phyloP scores from a whole-genome alignment of 768 basidiomycete species.

The Exsudoporus frostii region DNA sequence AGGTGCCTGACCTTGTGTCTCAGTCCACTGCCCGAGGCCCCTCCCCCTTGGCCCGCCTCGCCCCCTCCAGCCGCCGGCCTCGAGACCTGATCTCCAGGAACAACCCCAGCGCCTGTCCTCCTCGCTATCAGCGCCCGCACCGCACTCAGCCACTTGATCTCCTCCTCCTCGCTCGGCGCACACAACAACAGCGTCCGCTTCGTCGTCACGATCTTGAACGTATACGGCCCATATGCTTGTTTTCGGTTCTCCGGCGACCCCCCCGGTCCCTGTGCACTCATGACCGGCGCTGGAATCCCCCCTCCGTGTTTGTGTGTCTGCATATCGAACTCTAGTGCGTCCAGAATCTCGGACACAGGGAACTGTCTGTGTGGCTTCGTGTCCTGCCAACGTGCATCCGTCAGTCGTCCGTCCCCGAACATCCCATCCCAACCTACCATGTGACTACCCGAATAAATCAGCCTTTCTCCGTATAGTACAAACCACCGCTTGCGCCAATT shows the following conservation, averaged over 20 bases:
- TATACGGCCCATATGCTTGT: constrained; percentile 49
- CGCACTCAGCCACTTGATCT: constrained; percentile 97
- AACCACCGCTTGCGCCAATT: constrained; percentile 99
- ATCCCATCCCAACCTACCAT: constrained; percentile 63
- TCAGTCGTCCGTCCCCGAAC: constrained; percentile 12
- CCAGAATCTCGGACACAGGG: constrained; percentile 79
- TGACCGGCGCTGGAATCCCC: constrained; percentile 30
- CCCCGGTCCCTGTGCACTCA: constrained; percentile 34
- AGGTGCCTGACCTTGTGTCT: constrained; percentile 47
- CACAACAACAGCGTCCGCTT: constrained; percentile 86
- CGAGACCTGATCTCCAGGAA: constrained; percentile 41
- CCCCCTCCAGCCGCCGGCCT: constrained; percentile 10
- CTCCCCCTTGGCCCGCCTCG: constrained; percentile 22
- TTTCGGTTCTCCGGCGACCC: constrained; percentile 39
- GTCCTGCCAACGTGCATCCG: constrained; percentile 53
- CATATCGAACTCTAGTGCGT: constrained; percentile 86
- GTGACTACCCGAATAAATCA: constrained; percentile 89
- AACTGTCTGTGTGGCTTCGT: constrained; percentile 86
- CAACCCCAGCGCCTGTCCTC: constrained; percentile 49
- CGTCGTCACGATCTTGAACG: constrained; percentile 96
- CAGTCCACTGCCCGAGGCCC: constrained; percentile 35
- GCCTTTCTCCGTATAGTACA: constrained; percentile 80
- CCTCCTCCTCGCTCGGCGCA: constrained; percentile 95
- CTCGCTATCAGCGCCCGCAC: constrained; percentile 87
- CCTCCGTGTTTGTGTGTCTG: constrained; percentile 48